Percentiles rank a stretch among this genome's conserved stretches.
These are phyloP conservation scores for Prunus dulcis DNA, from an alignment of 306 rosid genomes.

Conservation along the genomic window DNA sequence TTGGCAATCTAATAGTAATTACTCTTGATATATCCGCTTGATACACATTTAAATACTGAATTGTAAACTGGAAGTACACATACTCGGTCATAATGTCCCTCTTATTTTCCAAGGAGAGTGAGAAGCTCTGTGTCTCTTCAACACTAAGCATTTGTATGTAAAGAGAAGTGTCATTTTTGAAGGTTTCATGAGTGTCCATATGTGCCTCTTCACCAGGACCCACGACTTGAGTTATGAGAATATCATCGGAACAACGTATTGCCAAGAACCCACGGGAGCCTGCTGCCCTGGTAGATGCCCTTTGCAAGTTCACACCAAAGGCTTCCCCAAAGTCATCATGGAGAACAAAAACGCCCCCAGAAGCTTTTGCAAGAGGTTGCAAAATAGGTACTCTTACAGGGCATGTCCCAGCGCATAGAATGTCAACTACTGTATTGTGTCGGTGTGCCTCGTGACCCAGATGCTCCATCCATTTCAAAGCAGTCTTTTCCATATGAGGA, in stretches of 20 bases:
- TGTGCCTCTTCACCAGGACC: conserved; percentile 98
- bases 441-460: conserved; percentile 82
- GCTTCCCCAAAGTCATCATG: conserved; percentile 99
- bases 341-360: conserved; percentile 94
- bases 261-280: conserved; percentile 88
- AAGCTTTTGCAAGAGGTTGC: conserved; percentile 94
- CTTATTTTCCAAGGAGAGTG: conserved; percentile 79
- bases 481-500: conserved; percentile 90
- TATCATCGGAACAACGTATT: conserved; percentile 77
- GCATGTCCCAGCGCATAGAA: conserved; percentile 98
- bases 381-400: conserved; percentile 92
- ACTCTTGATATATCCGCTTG: conserved; percentile 81
- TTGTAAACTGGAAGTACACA: conserved; percentile 61
- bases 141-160: conserved; percentile 85
- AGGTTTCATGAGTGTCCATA: conserved; percentile 70
- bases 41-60: conserved; percentile 56
- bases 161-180: conserved; percentile 68
- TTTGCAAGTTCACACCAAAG: conserved; percentile 96
- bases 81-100: conserved; percentile 66
- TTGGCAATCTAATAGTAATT: conserved; percentile 71
- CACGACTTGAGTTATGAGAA: conserved; percentile 75
- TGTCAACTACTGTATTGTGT: conserved; percentile 72
- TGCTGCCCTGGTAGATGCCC: conserved; percentile 91
- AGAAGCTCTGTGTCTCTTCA: conserved; percentile 86
- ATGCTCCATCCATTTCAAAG: conserved; percentile 89